These are phyloP conservation scores for Oidium heveae DNA, from an alignment of 2,329 filamentous ascomycete genomes.

Conservation along the genomic window DNA sequence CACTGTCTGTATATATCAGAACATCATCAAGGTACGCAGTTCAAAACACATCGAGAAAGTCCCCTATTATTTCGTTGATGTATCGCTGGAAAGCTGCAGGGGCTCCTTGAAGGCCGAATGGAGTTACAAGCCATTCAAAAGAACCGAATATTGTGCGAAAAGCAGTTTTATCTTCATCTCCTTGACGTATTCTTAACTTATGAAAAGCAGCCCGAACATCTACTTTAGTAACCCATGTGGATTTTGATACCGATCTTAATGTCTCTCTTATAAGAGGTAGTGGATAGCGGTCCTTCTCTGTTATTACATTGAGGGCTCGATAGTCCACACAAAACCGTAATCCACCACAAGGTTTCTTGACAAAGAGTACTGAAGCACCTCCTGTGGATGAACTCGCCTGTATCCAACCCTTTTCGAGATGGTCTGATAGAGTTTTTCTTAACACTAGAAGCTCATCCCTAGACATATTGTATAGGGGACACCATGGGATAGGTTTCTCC, in stretches of 20 bases:
- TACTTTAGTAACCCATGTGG: background rate
- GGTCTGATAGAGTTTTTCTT: too few species aligned
- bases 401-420: background rate
- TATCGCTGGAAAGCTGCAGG: background rate
- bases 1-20: background rate
- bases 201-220: background rate
- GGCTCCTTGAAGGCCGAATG: background rate
- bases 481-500: too few species aligned
- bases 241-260: background rate
- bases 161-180: too few species aligned
- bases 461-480: too few species aligned
- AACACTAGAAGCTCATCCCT: too few species aligned
- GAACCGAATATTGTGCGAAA: background rate
- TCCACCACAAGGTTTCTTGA: too few species aligned
- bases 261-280: too few species aligned
- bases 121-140: background rate
- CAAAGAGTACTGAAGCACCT: background rate
- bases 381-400: background rate
- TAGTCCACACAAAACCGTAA: too few species aligned
- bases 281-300: too few species aligned
- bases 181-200: too few species aligned
- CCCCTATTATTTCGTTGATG: background rate
- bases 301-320: too few species aligned
- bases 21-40: background rate
- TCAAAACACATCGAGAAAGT: too few species aligned